Evolutionary conservation across 495 filamentous ascomycete species (phyloP), one percentile per base, ranked within the genome.

Genomic region (Xylaria venustula): DNA sequence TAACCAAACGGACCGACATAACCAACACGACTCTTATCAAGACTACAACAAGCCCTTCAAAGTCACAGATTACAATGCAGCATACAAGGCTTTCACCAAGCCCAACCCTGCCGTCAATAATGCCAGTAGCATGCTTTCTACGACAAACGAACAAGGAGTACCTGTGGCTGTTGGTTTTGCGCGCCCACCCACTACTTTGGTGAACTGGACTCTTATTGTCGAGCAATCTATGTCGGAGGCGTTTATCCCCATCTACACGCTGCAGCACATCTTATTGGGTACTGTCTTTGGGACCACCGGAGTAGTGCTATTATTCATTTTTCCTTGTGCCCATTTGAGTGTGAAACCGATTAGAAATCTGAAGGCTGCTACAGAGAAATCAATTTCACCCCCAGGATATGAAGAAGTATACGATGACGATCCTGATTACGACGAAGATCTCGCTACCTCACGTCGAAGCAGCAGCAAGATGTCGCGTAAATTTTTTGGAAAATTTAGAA

Each of bases 261-360:
- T 96, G 22, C 83, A 89, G 28, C 86, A 86, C 47, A 88, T 97
- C 44, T 81, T 97, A 5, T 73, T 97, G 2, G 89, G 83, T 1
- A 95, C 90, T 53, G 90, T 95, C 1, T 95, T 96, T 66, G 90
- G 88, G 0, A 93, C 91, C 0, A 80, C 86, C 17, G 92, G 87
- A 3, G 76, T 85, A 0, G 80, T 91, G 2, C 60, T 92, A 2
- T 26, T 93, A 14, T 64, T 92, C 2, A 79, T 91, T 3, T 79
- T 91, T 26, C 89, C 92, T 0, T 81, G 92, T 41, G 90, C 92
- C 1, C 91, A 96, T 67, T 79, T 87, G 63, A 88, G 86, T 26
- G 90, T 93, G 17, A 81, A 86, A 57, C 93, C 92, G 9, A 95
- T 96, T 64, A 79, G 88, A 42, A 80, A 89, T 61, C 71, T 96